Base-by-base conservation (phyloP, 1,284 basidiomycete genomes). In the Pisolithus thermaeus region DNA sequence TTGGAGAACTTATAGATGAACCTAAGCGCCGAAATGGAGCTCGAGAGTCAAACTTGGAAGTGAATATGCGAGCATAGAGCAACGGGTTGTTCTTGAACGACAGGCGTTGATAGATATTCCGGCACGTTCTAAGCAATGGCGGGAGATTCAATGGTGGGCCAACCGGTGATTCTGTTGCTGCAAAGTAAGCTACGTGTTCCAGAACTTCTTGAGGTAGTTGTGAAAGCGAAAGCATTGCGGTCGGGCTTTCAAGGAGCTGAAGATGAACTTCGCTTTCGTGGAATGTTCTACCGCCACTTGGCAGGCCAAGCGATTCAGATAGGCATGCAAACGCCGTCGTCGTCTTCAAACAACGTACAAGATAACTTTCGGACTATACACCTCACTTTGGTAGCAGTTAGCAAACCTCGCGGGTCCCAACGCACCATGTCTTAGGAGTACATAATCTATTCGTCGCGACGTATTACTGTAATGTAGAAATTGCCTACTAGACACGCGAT, bases 31-130 rank as follows among this genome's bases (percentile, higher is more conserved):
- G 75, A 50, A 70, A 62, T 1, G 76, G 73, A 2, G 86, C 78
- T 9, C 68, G 67, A 25, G 73, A 65, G 67, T 93, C 91, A 65
- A 92, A 93, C 59, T 80, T 81, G 52, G 62, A 59, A 37, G 70
- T 67, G 61, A 89, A 92, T 52, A 92, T 79, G 52, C 73, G 70
- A 7, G 84, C 81, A 60, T 90, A 90, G 46, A 94, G 75, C 54
- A 79, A 72, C 7, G 75, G 76, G 59, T 85, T 84, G n/a, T 67
- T 58, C 7, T 62, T 44, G 52, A 76, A 67, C 9, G 75, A 77
- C 57, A 76, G 72, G 53, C 70, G 74, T 45, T 70, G 62, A 66
- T 83, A 59, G 50, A 89, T 66, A 39, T 66, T 64, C 39, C 71
- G 75, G 64, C 76, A 87, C 4, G 80, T 73, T 39, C 68, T 61